Evolutionary conservation across 352 stramenopile species (phyloP).

Genomic region (Phytophthora ramorum): DNA sequence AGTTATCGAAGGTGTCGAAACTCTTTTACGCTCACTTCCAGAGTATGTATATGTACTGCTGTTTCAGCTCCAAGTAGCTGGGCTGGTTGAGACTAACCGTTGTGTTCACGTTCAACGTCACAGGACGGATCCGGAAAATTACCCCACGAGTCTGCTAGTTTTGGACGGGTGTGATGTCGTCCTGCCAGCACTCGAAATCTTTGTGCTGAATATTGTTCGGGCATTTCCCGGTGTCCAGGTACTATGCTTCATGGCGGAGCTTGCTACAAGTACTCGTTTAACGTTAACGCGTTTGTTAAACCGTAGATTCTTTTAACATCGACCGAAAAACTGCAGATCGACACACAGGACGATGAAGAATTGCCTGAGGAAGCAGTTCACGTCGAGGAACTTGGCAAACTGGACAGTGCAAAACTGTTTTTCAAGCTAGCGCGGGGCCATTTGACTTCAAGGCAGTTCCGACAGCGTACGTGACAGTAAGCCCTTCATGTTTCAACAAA

Average conservation of each 20-base stretch:
- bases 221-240: slow-evolving; percentile 57
- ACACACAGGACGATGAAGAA: slow-evolving; percentile 10
- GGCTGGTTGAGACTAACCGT: slow-evolving; percentile 14
- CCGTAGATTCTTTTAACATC: slow-evolving; percentile 48
- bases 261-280: background rate
- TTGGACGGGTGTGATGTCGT: slow-evolving; percentile 74
- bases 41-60: slow-evolving; percentile 30
- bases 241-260: background rate
- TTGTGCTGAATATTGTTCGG: slow-evolving; percentile 46
- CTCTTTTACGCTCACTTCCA: slow-evolving; percentile 40
- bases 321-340: slow-evolving; percentile 37
- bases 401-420: slow-evolving; percentile 56
- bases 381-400: slow-evolving; percentile 45
- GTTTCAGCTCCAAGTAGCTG: background rate
- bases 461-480: slow-evolving; percentile 41
- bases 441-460: slow-evolving; percentile 47
- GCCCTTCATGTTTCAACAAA: background rate
- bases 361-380: slow-evolving; percentile 36
- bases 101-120: slow-evolving; percentile 1
- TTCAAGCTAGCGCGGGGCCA: slow-evolving; percentile 49
- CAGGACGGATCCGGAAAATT: slow-evolving; percentile 27
- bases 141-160: slow-evolving; percentile 46
- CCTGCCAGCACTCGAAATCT: slow-evolving; percentile 48
- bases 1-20: slow-evolving; percentile 38
- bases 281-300: background rate